Base-by-base conservation (phyloP, 768 basidiomycete genomes). In the Suillus hirtellus region DNA sequence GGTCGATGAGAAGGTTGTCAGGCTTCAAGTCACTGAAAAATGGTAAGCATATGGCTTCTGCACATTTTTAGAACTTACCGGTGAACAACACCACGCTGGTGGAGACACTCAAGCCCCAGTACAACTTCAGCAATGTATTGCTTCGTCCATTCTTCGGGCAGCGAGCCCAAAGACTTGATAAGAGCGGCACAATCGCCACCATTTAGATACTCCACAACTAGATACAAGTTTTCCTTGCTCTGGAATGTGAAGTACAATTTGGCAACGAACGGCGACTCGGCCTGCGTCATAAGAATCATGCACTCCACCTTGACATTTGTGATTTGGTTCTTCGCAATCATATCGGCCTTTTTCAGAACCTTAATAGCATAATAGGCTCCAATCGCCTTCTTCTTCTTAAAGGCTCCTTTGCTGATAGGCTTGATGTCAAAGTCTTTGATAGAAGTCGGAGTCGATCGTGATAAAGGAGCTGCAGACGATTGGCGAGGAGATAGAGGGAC, bases 251-350 rank as follows among this genome's bases (percentile, higher is more conserved):
- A 99, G 80, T 91, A 99, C 40, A 99, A 81, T 77, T 97, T 97
- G 55, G 95, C 94, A 58, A 99, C 97, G 71, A 99, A 96, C 15
- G 96, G 96, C 12, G 95, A 97, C 76, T 97, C 95, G 1, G 96
- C 92, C 76, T 99, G 96, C 74, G 95, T 95, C 97, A 99, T 99
- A 68, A 99, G 84, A 71, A 99, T 99, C 89, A 97, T 99, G 63
- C 97, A 86, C 80, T 99, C 97, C 2, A 96, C 97, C 79, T 99
- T 99, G 76, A 99, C 97, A 73, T 99, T 99, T 55, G 97, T 99
- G 74, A 99, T 96, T 77, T 99, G 97, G 80, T 99, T 99, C 85
- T 99, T 99, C 46, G 97, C 93, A 75, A 99, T 99, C 97, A 99
- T 99, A 78, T 99, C 97, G n/a, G 95, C 94, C 81, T 99, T 99